Conservation (phyloP, 257 asterid genomes). For the Scutellaria minor region DNA sequence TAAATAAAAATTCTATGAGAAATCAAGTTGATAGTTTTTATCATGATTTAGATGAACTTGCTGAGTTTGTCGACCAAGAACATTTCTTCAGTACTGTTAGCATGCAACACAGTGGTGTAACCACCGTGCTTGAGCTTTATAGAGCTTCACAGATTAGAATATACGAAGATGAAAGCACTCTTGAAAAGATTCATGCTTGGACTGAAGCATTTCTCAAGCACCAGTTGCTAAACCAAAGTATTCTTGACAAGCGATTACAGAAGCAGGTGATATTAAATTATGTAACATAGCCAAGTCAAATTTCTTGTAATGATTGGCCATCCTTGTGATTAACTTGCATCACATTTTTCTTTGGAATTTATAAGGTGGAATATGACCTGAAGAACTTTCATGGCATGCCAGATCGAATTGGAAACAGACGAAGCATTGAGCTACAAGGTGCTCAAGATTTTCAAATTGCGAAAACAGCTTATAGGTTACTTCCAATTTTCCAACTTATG, state of each 20-base stretch:
- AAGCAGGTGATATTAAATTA: constrained; percentile 36
- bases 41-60: constrained; percentile 38
- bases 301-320: background rate
- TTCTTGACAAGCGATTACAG: constrained; percentile 16
- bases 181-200: constrained; percentile 41
- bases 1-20: background rate
- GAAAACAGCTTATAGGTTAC: constrained; percentile 35
- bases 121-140: constrained; percentile 36
- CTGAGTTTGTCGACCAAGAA: constrained; percentile 29
- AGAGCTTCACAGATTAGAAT: constrained; percentile 41
- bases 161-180: constrained; percentile 23
- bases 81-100: constrained; percentile 22
- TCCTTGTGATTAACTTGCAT: background rate
- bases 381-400: constrained; percentile 35
- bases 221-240: constrained; percentile 26
- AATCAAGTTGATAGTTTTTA: background rate
- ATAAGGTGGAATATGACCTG: constrained; percentile 39
- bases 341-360: background rate
- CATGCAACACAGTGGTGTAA: constrained; percentile 9
- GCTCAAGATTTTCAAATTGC: constrained; percentile 20
- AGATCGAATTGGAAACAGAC: constrained; percentile 27
- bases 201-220: constrained; percentile 34
- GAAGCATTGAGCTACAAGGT: constrained; percentile 32
- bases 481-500: background rate
- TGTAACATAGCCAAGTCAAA: too few relatives aligned